Percentiles rank a stretch among this genome's conserved stretches.
Evolutionary conservation across 768 basidiomycete genomes (phyloP).

Genomic region (Naganishia vishniacii): DNA sequence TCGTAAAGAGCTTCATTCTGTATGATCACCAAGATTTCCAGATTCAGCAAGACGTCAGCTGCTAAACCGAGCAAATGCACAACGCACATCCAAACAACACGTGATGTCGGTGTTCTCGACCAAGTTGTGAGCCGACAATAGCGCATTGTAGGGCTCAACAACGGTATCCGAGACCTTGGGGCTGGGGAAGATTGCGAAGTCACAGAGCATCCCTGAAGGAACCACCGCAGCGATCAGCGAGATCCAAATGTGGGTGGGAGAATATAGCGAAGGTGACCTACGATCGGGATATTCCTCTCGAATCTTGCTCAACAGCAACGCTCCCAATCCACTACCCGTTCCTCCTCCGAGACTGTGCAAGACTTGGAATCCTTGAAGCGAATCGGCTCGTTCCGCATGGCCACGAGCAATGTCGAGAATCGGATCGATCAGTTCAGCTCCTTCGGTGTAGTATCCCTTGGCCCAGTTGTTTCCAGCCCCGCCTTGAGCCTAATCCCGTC

Average conservation of each 20-base stretch:
- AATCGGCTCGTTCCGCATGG: conserved; percentile 75
- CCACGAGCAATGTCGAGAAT: conserved; percentile 63
- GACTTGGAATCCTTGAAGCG: conserved; percentile 65
- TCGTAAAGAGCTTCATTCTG: conserved; percentile 51
- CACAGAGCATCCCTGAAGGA: conserved; percentile 39
- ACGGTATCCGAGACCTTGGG: conserved; percentile 49
- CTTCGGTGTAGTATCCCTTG: conserved; percentile 82
- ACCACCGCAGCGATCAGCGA: background rate
- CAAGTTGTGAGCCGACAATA: conserved; percentile 44
- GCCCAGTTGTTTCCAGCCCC: conserved; percentile 92
- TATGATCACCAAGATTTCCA: background rate
- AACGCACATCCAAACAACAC: conserved; percentile 42
- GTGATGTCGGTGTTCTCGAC: conserved; percentile 47
- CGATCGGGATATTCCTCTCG: conserved; percentile 47
- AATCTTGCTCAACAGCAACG: conserved; percentile 44
- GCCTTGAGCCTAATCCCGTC: conserved; percentile 40
- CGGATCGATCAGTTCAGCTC: conserved; percentile 72
- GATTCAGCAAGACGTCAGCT: background rate
- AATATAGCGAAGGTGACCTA: background rate
- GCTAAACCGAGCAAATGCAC: background rate
- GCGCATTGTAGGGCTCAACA: conserved; percentile 48
- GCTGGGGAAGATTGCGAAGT: conserved; percentile 46
- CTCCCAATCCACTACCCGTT: conserved; percentile 45
- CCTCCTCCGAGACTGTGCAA: conserved; percentile 47
- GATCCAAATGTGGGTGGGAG: too few relatives aligned